A percentile compares a stretch with the other conserved stretches of the same genome.
Conservation (phyloP, 495 filamentous ascomycete genomes). For the Cercophora scortea region DNA sequence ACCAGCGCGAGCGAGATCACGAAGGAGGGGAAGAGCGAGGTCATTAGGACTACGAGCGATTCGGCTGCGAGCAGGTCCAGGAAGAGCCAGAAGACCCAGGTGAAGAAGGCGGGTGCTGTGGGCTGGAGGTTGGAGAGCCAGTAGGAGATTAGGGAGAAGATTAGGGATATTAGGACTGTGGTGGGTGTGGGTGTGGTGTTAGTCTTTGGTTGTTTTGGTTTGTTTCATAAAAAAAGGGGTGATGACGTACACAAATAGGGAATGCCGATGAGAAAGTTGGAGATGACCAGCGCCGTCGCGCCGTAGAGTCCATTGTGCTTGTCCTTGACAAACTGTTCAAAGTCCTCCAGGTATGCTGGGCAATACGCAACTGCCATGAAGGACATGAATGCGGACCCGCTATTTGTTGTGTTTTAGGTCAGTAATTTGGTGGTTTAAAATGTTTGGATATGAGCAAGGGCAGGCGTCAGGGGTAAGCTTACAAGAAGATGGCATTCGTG, state of each 20-base stretch:
- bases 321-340: conserved; percentile 65
- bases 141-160: conserved; percentile 69
- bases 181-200: no score
- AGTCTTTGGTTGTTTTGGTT: conserved; percentile 1
- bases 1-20: conserved; percentile 67
- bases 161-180: conserved; percentile 57
- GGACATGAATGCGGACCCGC: conserved; percentile 78
- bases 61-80: conserved; percentile 76
- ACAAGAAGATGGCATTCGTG: conserved; percentile 62
- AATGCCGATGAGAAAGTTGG: conserved; percentile 75
- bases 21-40: conserved; percentile 66
- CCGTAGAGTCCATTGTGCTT: conserved; percentile 76
- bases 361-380: conserved; percentile 89
- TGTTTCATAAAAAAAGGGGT: conserved; percentile 13
- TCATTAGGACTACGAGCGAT: conserved; percentile 68
- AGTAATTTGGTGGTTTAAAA: neutral
- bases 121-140: conserved; percentile 73
- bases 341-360: conserved; percentile 75
- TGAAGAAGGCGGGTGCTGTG: conserved; percentile 58
- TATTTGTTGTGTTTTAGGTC: conserved; percentile 30
- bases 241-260: conserved; percentile 54
- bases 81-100: conserved; percentile 81
- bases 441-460: neutral
- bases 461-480: conserved; percentile 11
- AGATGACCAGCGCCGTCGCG: conserved; percentile 58